phyloP scores from a whole-genome alignment of 2,329 filamentous ascomycete genomes.

The Aspergillus clavatus region DNA sequence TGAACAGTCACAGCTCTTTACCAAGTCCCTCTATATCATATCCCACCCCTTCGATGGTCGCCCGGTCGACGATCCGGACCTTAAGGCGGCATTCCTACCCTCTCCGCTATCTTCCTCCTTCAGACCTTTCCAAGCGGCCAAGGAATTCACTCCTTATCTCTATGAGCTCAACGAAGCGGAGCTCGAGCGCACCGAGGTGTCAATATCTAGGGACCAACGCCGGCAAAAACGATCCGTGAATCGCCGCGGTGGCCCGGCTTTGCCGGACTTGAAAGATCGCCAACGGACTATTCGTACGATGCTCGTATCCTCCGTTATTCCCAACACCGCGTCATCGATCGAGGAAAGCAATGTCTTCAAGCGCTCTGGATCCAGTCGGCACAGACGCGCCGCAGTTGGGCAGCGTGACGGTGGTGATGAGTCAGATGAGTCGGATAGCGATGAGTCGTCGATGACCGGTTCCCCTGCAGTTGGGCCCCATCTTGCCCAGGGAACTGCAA shows the following conservation, averaged over 20 bases:
- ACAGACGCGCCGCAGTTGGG: constrained; percentile 53
- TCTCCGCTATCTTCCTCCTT: constrained; percentile 80
- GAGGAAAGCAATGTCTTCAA: constrained; percentile 89
- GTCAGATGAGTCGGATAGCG: constrained; percentile 87
- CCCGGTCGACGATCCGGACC: constrained; percentile 85
- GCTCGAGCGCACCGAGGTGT: constrained; percentile 83
- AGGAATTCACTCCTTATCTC: constrained; percentile 88
- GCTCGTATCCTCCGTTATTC: constrained; percentile 86
- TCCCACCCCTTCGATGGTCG: constrained; percentile 94
- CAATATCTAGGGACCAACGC: constrained; percentile 88
- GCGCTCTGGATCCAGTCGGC: constrained; percentile 59
- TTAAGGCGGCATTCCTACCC: constrained; percentile 77
- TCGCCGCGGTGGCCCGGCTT: constrained; percentile 79
- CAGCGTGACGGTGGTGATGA: constrained; percentile 62
- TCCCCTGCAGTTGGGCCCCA: constrained; percentile 75
- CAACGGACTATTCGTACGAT: constrained; percentile 90
- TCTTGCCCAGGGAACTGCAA: constrained; percentile 64
- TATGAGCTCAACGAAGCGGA: constrained; percentile 92
- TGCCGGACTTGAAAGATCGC: constrained; percentile 94
- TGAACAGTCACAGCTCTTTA: constrained; percentile 92
- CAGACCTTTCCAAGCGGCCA: constrained; percentile 84
- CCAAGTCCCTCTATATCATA: constrained; percentile 84
- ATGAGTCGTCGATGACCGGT: constrained; percentile 71
- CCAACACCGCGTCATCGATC: constrained; percentile 71
- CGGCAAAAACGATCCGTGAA: constrained; percentile 95